Conservation (phyloP, 2,329 filamentous ascomycete species). For the Polychaeton citri region DNA sequence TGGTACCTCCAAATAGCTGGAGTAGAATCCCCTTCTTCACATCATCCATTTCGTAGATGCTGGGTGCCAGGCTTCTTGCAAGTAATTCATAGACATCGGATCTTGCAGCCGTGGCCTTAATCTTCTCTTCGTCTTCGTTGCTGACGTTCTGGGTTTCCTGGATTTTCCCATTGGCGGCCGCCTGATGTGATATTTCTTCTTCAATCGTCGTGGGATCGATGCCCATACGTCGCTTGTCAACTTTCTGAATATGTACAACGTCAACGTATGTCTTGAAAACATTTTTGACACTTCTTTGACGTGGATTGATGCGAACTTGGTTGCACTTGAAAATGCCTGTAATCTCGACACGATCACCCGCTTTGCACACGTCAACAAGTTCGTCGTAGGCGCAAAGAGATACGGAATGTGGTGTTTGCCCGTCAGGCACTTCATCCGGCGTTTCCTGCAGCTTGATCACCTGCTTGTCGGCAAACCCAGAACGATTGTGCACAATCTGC, state of each 20-base stretch:
- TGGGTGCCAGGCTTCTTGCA: constrained; percentile 79
- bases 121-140: constrained; percentile 79
- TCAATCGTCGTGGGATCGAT: constrained; percentile 82
- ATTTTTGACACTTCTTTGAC: constrained; percentile 82
- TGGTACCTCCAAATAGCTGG: constrained; percentile 92
- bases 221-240: constrained; percentile 87
- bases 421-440: constrained; percentile 83
- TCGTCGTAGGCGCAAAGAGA: constrained; percentile 95
- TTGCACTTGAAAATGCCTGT: constrained; percentile 96
- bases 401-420: constrained; percentile 93
- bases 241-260: constrained; percentile 88
- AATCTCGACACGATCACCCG: constrained; percentile 87
- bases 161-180: constrained; percentile 46
- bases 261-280: constrained; percentile 98
- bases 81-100: constrained; percentile 88
- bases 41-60: constrained; percentile 95
- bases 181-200: constrained; percentile 61
- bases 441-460: constrained; percentile 98
- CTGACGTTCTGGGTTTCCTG: constrained; percentile 75
- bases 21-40: constrained; percentile 97
- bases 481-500: constrained; percentile 96
- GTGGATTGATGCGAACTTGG: constrained; percentile 84
- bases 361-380: constrained; percentile 93
- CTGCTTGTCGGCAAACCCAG: constrained; percentile 90
- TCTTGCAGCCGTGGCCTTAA: constrained; percentile 64